A percentile compares a stretch with the other conserved stretches of the same genome.
phyloP scores from a whole-genome alignment of 306 rosid species.

The Psophocarpus tetragonolobus region DNA sequence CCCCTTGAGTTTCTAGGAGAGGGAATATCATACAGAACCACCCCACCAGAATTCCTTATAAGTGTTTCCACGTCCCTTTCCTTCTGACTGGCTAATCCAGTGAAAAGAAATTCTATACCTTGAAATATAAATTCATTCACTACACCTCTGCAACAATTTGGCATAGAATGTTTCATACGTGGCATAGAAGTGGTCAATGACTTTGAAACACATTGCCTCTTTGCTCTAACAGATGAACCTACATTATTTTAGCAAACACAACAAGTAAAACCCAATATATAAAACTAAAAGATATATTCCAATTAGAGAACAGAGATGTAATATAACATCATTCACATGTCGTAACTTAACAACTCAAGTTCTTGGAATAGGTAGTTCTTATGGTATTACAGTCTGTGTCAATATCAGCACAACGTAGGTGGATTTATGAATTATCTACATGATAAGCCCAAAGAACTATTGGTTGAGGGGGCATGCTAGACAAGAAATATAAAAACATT shows the following conservation, averaged over 20 bases:
- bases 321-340: background rate
- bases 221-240: slow-evolving; percentile 53
- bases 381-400: background rate
- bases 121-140: slow-evolving; percentile 59
- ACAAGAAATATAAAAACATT: background rate
- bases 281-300: slow-evolving; percentile 12
- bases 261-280: background rate
- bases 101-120: slow-evolving; percentile 73
- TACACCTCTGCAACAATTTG: slow-evolving; percentile 34
- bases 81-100: slow-evolving; percentile 73
- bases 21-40: slow-evolving; percentile 73
- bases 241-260: slow-evolving; percentile 39
- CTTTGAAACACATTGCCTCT: slow-evolving; percentile 44
- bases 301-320: background rate
- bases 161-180: slow-evolving; percentile 33
- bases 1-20: slow-evolving; percentile 50
- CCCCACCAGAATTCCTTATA: slow-evolving; percentile 75
- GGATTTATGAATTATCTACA: background rate
- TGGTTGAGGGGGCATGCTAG: background rate
- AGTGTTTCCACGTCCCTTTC: slow-evolving; percentile 59
- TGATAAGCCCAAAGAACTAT: background rate
- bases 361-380: background rate
- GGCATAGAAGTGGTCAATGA: slow-evolving; percentile 33
- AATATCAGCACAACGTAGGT: background rate
- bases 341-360: background rate